Evolutionary conservation across 129 eudicot species (phyloP).

Genomic region (Artemisia argyi): DNA sequence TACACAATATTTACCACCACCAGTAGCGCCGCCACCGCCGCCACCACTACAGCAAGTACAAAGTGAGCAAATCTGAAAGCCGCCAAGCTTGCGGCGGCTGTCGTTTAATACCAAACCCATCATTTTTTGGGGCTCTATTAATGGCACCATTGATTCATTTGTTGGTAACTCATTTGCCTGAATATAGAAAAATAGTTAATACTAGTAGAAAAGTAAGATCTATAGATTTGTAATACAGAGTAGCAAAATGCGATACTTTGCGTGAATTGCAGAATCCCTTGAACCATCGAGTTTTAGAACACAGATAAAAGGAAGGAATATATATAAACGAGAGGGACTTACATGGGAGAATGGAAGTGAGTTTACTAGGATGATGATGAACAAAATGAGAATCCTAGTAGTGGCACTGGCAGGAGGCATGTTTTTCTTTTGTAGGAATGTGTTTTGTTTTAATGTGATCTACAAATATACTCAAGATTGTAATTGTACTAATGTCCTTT

Average conservation of each 20-base stretch:
- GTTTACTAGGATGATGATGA: conserved; percentile 26
- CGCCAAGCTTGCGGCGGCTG: conserved; percentile 55
- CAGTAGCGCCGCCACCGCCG: background rate
- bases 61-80: conserved; percentile 76
- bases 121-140: conserved; percentile 44
- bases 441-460: conserved; percentile 1
- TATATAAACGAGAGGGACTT: background rate
- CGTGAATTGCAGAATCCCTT: too few species aligned
- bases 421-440: conserved; percentile 8
- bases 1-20: conserved; percentile 48
- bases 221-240: background rate
- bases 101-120: conserved; percentile 47
- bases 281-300: too few species aligned
- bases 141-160: conserved; percentile 59
- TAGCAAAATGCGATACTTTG: too few species aligned
- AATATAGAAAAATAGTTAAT: background rate
- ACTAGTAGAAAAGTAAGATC: background rate
- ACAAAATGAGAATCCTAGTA: conserved; percentile 1
- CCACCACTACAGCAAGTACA: conserved; percentile 66
- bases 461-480: too few species aligned
- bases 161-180: conserved; percentile 48
- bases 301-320: background rate
- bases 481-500: too few species aligned
- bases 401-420: conserved; percentile 26
- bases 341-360: conserved; percentile 21